phyloP scores from a whole-genome alignment of 2,329 filamentous ascomycete species.

The Orbilia blumenaviensis region DNA sequence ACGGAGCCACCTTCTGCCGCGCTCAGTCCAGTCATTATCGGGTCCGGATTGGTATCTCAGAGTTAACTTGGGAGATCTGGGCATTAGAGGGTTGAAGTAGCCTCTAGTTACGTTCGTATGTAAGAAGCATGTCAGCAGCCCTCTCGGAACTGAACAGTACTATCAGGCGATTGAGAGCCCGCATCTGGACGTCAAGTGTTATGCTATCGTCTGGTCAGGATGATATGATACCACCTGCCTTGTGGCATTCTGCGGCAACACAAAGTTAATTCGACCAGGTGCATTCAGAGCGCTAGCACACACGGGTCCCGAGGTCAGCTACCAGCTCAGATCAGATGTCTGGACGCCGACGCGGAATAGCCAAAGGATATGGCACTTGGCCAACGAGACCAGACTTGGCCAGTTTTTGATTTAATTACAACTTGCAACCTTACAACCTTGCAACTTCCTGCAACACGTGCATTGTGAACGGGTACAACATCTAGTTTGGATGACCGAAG shows the following conservation, averaged over 20 bases:
- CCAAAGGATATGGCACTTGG: no score
- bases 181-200: conserved; percentile 5
- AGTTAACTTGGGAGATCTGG: conserved; percentile 1
- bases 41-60: background rate
- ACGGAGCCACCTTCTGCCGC: background rate
- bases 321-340: no score
- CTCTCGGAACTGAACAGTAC: background rate
- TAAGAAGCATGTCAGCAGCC: background rate
- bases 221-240: conserved; percentile 3
- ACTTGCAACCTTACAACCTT: no score
- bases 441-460: no score
- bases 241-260: conserved; percentile 48
- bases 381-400: no score
- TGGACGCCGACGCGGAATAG: background rate
- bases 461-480: background rate
- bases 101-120: background rate
- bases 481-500: background rate
- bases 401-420: background rate
- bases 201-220: conserved; percentile 8
- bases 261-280: background rate
- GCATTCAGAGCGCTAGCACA: background rate
- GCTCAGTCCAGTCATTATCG: background rate
- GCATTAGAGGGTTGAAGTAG: background rate
- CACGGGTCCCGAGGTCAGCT: no score
- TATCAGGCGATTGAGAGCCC: background rate